Evolutionary conservation across 2,329 filamentous ascomycete species (phyloP), one percentile per base, ranked within the genome.

Genomic region (Colletotrichum agaves): DNA sequence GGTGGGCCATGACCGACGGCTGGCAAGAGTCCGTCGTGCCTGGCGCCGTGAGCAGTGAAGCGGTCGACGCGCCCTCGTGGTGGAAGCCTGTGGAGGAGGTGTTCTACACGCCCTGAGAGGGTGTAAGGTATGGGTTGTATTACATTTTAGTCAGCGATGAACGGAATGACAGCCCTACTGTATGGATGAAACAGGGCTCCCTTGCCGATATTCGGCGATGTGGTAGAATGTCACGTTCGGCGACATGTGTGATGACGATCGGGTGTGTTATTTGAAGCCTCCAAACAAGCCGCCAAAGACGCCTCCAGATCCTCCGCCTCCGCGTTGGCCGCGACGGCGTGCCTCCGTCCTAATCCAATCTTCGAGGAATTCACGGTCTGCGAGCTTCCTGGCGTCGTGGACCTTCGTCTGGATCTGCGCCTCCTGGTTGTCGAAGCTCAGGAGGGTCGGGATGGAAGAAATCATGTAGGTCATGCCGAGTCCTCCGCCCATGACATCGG

Each of bases 1-100:
- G 92, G 93, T 95, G 92, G 92, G 82, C 81, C 65, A 90, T 94
- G 88, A 94, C 92, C 56, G 92, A 95, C 77, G 82, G 83, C 13
- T 93, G 90, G 83, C 92, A 94, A 79, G 90, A 88, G 77, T 85
- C 83, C 49, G 75, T 91, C 33, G 86, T 90, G 2, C 82, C 85
- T 0, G 89, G 88, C 0, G 88, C 88, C 2, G 83, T 81, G 72
- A 84, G 83, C 68, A 90, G 87, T 69, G 84, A 86, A 71, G 83
- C 85, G 5, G 89, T 87, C 2, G 83, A 83, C 71, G 53, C 53
- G 53, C 86, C 86, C n/a, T 75, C 83, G 11, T 92, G 90, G 90
- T 93, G 90, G 90, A 89, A 86, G 74, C 84, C 84, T 2, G 75
- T 90, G 19, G 88, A 92, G 75, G 90, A 92, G 79, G 89, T 92